Evolutionary conservation across 2,329 filamentous ascomycete species (phyloP).

Genomic region (Cercospora nicotianae): DNA sequence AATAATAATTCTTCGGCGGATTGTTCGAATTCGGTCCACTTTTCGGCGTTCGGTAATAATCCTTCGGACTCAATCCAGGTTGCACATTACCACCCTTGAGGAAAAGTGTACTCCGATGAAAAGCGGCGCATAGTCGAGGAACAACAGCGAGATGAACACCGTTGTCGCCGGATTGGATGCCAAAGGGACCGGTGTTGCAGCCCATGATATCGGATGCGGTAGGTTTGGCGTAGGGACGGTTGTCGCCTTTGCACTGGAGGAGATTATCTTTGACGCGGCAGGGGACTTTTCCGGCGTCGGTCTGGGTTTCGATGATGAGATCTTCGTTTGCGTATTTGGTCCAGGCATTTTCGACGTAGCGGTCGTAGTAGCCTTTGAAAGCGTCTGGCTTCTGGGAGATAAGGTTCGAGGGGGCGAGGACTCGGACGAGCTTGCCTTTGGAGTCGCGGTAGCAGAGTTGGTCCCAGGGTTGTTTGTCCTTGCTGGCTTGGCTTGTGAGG

Average conservation of each 20-base stretch:
- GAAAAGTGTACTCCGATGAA: constrained; percentile 71
- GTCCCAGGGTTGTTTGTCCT: constrained; percentile 62
- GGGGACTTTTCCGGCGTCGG: constrained; percentile 53
- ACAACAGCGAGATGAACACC: constrained; percentile 58
- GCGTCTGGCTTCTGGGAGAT: constrained; percentile 47
- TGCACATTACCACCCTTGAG: constrained; percentile 49
- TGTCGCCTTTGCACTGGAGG: constrained; percentile 44
- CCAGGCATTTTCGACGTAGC: constrained; percentile 55
- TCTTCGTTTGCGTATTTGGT: constrained; percentile 47
- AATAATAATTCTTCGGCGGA: constrained; percentile 53
- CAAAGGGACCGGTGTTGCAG: constrained; percentile 64
- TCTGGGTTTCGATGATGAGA: constrained; percentile 65
- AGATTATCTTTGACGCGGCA: constrained; percentile 50
- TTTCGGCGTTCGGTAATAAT: constrained; percentile 44
- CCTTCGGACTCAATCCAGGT: constrained; percentile 41
- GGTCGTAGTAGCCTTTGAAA: constrained; percentile 54
- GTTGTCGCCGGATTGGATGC: constrained; percentile 43
- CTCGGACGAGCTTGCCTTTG: constrained; percentile 41
- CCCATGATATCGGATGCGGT: constrained; percentile 64
- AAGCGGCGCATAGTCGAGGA: constrained; percentile 69
- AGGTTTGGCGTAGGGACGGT: constrained; percentile 56
- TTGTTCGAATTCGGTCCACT: constrained; percentile 36
- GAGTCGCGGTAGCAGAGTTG: constrained; percentile 53
- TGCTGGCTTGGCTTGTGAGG: constrained; percentile 54
- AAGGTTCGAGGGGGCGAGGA: constrained; percentile 45